Evolutionary conservation across 108 stramenopile genomes (phyloP), one percentile per base, ranked within the genome.

Genomic region (Stephanodiscus triporus): DNA sequence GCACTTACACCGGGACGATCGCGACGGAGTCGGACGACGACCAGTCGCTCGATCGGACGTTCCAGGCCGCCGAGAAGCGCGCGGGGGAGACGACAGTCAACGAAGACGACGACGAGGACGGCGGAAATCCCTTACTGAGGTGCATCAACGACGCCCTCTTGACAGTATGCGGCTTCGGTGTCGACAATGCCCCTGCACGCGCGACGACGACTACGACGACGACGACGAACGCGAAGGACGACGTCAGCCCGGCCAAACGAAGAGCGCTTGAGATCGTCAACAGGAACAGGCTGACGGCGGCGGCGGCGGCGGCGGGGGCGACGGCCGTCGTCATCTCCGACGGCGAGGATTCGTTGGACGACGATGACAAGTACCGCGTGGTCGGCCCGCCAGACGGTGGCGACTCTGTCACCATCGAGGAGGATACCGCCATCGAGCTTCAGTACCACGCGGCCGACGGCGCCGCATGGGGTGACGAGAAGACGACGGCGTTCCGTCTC

Each of bases 391-490:
- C n/a, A n/a, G n/a, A n/a, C n/a, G n/a, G n/a, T n/a, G n/a, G n/a
- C n/a, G n/a, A n/a, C n/a, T n/a, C 14, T 3, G 43, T 0, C 43
- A 45, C 43, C 13, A 45, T 45, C 43, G 29, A 27, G 24, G 70
- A 71, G 59, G 72, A 75, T 51, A 59, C 66, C 23, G 74, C 74
- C 8, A 75, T 75, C 49, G 74, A 75, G 61, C 40, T 75, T 59
- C 63, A 75, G 55, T 75, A 75, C 57, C 55, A 66, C 14, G 17
- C 45, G 22, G 29, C 20, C 29, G 42, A 59, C n/a, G 38, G 10
- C 38, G 24, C 34, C 53, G 67, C 30, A 9, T 30, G 56, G 0
- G 67, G 30, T 16, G 50, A 32, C 7, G 66, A 53, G 4, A 34
- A 10, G 48, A 43, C 10, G 0, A 10, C 17, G 4, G n/a, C 11